Conservation (phyloP, 2,329 filamentous ascomycete species). For the Fusarium denticulatum region DNA sequence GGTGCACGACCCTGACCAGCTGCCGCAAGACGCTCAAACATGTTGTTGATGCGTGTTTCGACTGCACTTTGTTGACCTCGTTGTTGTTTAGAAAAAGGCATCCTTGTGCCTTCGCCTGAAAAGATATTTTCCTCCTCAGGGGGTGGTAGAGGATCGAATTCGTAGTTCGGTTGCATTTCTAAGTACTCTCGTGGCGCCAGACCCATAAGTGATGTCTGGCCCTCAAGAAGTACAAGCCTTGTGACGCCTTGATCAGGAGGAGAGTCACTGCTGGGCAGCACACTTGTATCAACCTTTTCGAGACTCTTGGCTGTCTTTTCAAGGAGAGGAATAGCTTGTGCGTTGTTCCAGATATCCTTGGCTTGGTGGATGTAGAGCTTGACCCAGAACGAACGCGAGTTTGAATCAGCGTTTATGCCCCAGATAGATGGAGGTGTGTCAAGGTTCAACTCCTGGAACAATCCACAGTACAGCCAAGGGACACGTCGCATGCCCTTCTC, state of each 20-base stretch:
- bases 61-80: conserved; percentile 27
- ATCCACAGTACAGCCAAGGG: conserved; percentile 84
- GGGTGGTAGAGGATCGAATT: conserved; percentile 86
- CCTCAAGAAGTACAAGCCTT: conserved; percentile 81
- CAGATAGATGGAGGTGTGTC: conserved; percentile 83
- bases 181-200: conserved; percentile 74
- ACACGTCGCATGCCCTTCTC: conserved; percentile 74
- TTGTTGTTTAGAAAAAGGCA: conserved; percentile 24
- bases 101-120: conserved; percentile 34
- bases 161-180: conserved; percentile 71
- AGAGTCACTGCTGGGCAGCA: conserved; percentile 53
- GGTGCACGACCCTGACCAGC: conserved; percentile 11
- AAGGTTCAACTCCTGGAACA: conserved; percentile 84
- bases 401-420: conserved; percentile 74
- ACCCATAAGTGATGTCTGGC: conserved; percentile 75
- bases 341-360: conserved; percentile 87
- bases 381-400: conserved; percentile 72
- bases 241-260: conserved; percentile 64
- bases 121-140: conserved; percentile 59
- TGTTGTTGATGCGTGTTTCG: conserved; percentile 44
- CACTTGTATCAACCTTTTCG: conserved; percentile 52
- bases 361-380: conserved; percentile 80
- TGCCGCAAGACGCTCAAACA: conserved; percentile 38
- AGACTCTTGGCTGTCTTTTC: conserved; percentile 72
- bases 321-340: conserved; percentile 74